Evolutionary conservation across 2,329 filamentous ascomycete genomes (phyloP).

Genomic region (Phialemoniopsis sp.): DNA sequence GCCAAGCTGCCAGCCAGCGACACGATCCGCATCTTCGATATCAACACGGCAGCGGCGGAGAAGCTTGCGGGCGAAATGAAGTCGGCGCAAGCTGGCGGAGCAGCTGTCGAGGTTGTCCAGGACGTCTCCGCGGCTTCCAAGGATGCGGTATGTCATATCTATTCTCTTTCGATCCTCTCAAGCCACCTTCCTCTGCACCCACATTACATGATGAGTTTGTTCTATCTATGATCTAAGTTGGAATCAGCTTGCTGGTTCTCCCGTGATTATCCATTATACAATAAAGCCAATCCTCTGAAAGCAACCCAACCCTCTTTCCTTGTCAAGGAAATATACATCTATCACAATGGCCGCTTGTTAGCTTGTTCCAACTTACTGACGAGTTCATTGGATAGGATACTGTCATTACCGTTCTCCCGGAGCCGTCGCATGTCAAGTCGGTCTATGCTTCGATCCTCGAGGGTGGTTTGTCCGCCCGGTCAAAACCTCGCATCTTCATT

Average conservation of each 20-base stretch:
- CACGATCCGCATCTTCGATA: slow-evolving; percentile 50
- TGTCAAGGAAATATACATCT: slow-evolving; percentile 7
- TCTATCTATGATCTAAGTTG: slow-evolving; percentile 71
- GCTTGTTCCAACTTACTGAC: slow-evolving; percentile 5
- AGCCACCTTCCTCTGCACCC: background rate
- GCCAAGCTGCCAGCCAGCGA: slow-evolving; percentile 48
- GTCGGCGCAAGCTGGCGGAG: slow-evolving; percentile 35
- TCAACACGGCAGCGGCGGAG: slow-evolving; percentile 45
- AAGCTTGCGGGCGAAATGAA: slow-evolving; percentile 43
- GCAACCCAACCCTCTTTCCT: slow-evolving; percentile 11
- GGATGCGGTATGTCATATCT: slow-evolving; percentile 43
- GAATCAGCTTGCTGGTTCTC: slow-evolving; percentile 50
- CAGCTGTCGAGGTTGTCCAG: slow-evolving; percentile 36
- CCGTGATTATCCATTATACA: slow-evolving; percentile 57
- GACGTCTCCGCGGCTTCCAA: slow-evolving; percentile 44
- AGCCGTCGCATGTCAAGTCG: slow-evolving; percentile 79
- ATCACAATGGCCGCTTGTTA: slow-evolving; percentile 5
- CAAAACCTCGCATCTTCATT: slow-evolving; percentile 74
- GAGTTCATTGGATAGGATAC: slow-evolving; percentile 56
- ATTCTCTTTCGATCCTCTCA: background rate
- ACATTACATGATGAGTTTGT: slow-evolving; percentile 23
- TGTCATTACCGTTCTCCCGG: slow-evolving; percentile 84
- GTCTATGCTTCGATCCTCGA: slow-evolving; percentile 77
- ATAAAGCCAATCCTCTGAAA: slow-evolving; percentile 75
- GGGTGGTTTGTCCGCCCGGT: slow-evolving; percentile 37